Percentiles rank a stretch among this genome's conserved stretches.
These are phyloP conservation scores for Penicillium malachiteum DNA, from an alignment of 495 filamentous ascomycete genomes.

Conservation along the genomic window DNA sequence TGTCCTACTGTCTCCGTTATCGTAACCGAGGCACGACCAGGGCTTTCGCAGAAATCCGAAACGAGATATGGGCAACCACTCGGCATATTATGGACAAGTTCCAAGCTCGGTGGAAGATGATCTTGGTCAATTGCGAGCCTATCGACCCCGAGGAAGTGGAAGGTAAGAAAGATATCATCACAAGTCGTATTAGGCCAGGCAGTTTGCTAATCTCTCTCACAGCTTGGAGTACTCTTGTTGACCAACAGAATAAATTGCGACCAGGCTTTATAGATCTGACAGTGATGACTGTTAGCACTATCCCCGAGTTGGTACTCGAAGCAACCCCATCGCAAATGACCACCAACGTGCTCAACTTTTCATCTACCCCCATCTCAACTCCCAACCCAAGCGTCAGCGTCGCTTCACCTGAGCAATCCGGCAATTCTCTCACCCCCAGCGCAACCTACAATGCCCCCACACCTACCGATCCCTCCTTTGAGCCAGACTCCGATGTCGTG, in stretches of 20 bases:
- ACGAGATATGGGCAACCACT: slow-evolving; percentile 85
- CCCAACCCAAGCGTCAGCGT: slow-evolving; percentile 46
- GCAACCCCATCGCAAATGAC: slow-evolving; percentile 31
- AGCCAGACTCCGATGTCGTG: slow-evolving; percentile 69
- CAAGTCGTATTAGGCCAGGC: too few relatives aligned
- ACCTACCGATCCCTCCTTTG: slow-evolving; percentile 50
- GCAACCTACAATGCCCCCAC: slow-evolving; percentile 51
- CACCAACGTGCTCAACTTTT: slow-evolving; percentile 33
- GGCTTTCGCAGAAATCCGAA: slow-evolving; percentile 60
- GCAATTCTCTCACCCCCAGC: slow-evolving; percentile 35
- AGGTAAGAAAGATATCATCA: slow-evolving; percentile 28
- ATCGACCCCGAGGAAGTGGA: slow-evolving; percentile 77
- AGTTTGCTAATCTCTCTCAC: slow-evolving; percentile 2
- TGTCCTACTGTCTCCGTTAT: slow-evolving; percentile 75
- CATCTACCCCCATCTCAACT: slow-evolving; percentile 43
- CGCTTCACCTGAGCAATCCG: slow-evolving; percentile 44
- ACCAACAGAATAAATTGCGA: slow-evolving; percentile 45
- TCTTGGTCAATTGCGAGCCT: slow-evolving; percentile 69
- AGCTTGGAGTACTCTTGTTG: slow-evolving; percentile 48
- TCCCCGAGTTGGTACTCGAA: slow-evolving; percentile 62
- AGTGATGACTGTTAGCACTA: slow-evolving; percentile 63
- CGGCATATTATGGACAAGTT: slow-evolving; percentile 68
- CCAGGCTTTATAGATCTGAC: slow-evolving; percentile 52
- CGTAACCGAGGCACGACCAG: slow-evolving; percentile 56
- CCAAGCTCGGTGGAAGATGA: slow-evolving; percentile 76